Percentiles rank a stretch among this genome's conserved stretches.
phyloP scores from a whole-genome alignment of 2,329 filamentous ascomycete species.

The Hypomyces rosellus region DNA sequence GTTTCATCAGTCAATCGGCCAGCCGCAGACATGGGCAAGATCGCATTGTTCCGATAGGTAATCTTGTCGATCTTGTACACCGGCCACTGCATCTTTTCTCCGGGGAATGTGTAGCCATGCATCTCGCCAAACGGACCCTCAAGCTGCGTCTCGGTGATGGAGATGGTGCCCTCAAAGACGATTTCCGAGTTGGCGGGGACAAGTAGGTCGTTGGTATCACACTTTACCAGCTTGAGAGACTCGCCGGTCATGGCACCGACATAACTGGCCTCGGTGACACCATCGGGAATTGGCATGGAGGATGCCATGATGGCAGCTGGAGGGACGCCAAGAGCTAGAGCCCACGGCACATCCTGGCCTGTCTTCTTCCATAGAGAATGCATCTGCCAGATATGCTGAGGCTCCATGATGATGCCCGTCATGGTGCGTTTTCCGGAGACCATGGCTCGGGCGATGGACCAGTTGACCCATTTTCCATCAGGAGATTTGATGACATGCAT shows the following conservation, averaged over 20 bases:
- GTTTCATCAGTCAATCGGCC: constrained; percentile 8
- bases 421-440: constrained; percentile 37
- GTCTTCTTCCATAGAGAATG: constrained; percentile 39
- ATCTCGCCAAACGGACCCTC: constrained; percentile 46
- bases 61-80: constrained; percentile 9
- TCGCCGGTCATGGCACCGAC: constrained; percentile 40
- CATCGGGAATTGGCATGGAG: constrained; percentile 43
- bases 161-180: constrained; percentile 43
- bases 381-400: constrained; percentile 42
- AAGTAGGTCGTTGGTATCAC: constrained; percentile 42
- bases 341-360: constrained; percentile 41
- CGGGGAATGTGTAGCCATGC: constrained; percentile 16
- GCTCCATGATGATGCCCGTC: constrained; percentile 34
- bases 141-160: constrained; percentile 32
- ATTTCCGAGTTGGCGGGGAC: constrained; percentile 47
- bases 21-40: constrained; percentile 8
- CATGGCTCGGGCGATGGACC: constrained; percentile 41
- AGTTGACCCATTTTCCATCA: constrained; percentile 13
- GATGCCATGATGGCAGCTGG: constrained; percentile 43
- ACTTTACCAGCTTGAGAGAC: constrained; percentile 43
- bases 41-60: constrained; percentile 10
- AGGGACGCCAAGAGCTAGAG: constrained; percentile 41
- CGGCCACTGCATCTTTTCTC: neutral
- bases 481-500: no score
- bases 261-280: constrained; percentile 42